Evolutionary conservation across 164 flowering plant species (phyloP).

Genomic region (Amborella trichopoda): DNA sequence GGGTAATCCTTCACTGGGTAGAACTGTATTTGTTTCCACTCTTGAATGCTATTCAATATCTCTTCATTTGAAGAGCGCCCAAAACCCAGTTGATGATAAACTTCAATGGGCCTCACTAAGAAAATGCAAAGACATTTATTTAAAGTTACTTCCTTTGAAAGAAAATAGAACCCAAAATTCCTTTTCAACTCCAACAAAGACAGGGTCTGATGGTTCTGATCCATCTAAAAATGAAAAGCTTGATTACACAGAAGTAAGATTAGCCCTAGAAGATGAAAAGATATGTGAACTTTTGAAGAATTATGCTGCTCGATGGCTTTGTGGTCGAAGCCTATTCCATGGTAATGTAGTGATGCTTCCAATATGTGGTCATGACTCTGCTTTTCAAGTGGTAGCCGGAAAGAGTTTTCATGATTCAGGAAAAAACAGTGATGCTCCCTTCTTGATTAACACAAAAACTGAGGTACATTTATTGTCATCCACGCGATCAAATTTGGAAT

Average conservation of each 20-base stretch:
- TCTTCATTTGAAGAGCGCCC: too few species aligned
- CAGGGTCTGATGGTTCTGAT: too few species aligned
- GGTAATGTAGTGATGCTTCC: constrained; percentile 72
- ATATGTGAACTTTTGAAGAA: constrained; percentile 41
- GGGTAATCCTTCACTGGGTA: constrained; percentile 63
- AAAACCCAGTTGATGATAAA: constrained; percentile 3
- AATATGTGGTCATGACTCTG: constrained; percentile 26
- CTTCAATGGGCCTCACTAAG: constrained; percentile 14
- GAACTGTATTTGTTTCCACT: constrained; percentile 35
- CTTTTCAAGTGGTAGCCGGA: constrained; percentile 41
- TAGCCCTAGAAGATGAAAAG: constrained; percentile 34
- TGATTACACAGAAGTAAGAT: constrained; percentile 24
- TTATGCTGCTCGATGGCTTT: constrained; percentile 41
- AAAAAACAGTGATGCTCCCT: constrained; percentile 25
- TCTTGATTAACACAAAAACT: constrained; percentile 32
- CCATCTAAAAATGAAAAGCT: too few species aligned
- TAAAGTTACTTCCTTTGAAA: constrained; percentile 39
- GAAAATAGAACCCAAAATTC: too few species aligned
- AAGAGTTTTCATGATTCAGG: constrained; percentile 9
- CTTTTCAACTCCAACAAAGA: too few species aligned
- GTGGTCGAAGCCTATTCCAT: constrained; percentile 35
- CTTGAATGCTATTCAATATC: too few species aligned
- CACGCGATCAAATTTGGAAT: constrained; percentile 5
- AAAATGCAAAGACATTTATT: constrained; percentile 44
- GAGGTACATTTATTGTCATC: constrained; percentile 31